Evolutionary conservation across 225 moss, liverwort and hornwort genomes (phyloP), one percentile per base, ranked within the genome.

Genomic region (Asterella californica): DNA sequence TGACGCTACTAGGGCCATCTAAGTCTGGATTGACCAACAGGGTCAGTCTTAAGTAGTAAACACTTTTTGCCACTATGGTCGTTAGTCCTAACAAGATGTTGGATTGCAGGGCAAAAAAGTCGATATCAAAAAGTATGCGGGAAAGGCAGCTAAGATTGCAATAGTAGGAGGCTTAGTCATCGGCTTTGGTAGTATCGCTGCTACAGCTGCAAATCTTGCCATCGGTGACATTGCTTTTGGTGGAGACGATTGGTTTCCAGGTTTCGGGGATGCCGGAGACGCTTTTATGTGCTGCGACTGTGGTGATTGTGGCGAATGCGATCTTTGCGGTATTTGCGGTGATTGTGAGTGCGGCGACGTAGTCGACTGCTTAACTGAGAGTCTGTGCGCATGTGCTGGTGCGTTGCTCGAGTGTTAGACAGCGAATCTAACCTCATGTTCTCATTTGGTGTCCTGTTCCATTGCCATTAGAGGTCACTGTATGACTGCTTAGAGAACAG

Each of bases 101-200:
- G 67, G 36, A 72, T 62, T 81, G 21, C 81, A 81, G 81, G 81
- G 81, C 21, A 82, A 77, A 34, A 82, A 82, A 65, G 76, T 77
- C 24, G 76, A 82, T 76, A 22, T 82, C 38, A 77, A 60, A 53
- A 82, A 82, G 30, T 82, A 76, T 46, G 67, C 68, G 10, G 65
- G 30, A 4, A 82, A 82, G 69, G 81, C 81, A 46, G 81, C 54
- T 27, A 76, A 82, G 68, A 82, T 82, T 57, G 81, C 81, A 38
- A 59, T 82, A 53, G 81, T 82, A 7, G 81, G 76, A 68, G 81
- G 81, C 30, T n/a, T 82, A 9, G 38, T 77, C 46, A 76, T 82
- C 19, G 81, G 81, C 7, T 82, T 82, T 70, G 81, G 81, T 36
- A 82, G 81, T 37, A 57, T 82, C 14, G 81, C 76, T 6, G 81